Percentiles rank a stretch among this genome's conserved stretches.
Conservation (phyloP, 768 basidiomycete genomes). For the Kwoniella sp. region DNA sequence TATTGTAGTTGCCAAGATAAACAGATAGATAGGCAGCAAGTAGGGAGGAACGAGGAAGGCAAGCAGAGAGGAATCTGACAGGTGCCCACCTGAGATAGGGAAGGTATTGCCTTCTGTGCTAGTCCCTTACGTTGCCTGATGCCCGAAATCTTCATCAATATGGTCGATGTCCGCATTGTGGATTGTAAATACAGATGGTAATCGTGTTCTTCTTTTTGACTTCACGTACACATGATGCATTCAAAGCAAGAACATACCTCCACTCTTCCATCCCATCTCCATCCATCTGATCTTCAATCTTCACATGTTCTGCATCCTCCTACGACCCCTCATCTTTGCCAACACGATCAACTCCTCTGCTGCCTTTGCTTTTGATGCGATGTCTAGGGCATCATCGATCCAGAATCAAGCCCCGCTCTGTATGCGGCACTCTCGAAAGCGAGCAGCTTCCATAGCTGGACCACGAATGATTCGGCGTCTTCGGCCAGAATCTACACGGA, state of each 20-base stretch:
- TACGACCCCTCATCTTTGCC: not conserved
- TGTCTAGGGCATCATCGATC: slow-evolving; percentile 68
- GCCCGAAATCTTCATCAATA: no score
- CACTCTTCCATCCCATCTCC: not conserved
- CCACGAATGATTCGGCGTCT: slow-evolving; percentile 77
- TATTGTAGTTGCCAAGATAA: not conserved
- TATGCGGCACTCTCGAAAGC: slow-evolving; percentile 95
- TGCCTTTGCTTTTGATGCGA: not conserved
- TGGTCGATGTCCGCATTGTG: not conserved
- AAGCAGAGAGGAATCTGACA: not conserved
- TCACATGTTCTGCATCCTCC: not conserved
- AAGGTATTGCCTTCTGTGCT: not conserved
- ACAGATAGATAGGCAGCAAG: no score
- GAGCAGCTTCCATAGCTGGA: slow-evolving; percentile 84
- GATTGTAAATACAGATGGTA: not conserved
- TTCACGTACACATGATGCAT: slow-evolving; percentile 9
- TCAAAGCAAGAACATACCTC: slow-evolving; percentile 17
- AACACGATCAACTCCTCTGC: not conserved
- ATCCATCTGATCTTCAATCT: not conserved
- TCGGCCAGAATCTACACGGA: slow-evolving; percentile 78
- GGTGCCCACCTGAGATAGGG: slow-evolving; percentile 3
- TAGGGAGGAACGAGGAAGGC: not conserved
- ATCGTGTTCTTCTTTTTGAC: slow-evolving; percentile 5
- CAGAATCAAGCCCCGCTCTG: slow-evolving; percentile 82
- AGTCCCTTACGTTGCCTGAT: no score